Evolutionary conservation across 805 yeast genomes (phyloP).

Genomic region (Zygotorulaspora chibaensis): DNA sequence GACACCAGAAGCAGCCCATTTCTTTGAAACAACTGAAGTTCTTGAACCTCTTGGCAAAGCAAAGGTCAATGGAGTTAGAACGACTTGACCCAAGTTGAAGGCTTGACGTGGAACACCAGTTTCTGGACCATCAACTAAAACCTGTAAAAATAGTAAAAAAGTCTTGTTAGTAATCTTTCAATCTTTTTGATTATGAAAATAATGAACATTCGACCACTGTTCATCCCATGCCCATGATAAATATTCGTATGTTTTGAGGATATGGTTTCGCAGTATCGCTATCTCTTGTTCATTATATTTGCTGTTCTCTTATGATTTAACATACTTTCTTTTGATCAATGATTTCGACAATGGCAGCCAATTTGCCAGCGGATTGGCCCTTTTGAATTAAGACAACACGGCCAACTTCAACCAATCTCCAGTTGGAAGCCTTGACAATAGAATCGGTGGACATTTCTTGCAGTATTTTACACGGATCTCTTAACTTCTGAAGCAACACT

Average conservation of each 20-base stretch:
- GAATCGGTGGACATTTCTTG: constrained; percentile 59
- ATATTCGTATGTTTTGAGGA: no score
- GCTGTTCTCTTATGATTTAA: constrained; percentile 20
- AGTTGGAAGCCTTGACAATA: constrained; percentile 92
- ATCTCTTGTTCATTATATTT: background rate
- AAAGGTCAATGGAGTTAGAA: constrained; percentile 87
- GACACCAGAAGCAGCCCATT: constrained; percentile 88
- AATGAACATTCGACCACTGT: background rate
- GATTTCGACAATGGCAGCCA: constrained; percentile 97
- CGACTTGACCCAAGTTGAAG: constrained; percentile 77
- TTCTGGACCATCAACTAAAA: constrained; percentile 94
- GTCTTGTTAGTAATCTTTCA: constrained; percentile 9
- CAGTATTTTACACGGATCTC: constrained; percentile 15
- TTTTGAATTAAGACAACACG: constrained; percentile 93
- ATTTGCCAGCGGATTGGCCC: constrained; percentile 68
- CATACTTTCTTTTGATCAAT: constrained; percentile 98
- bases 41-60: constrained; percentile 94
- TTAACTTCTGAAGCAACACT: background rate
- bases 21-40: constrained; percentile 79
- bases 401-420: constrained; percentile 99
- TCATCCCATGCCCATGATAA: background rate
- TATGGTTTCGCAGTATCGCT: no score
- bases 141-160: constrained; percentile 41
- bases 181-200: background rate
- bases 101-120: constrained; percentile 89